Conservation (phyloP, 2,329 filamentous ascomycete species). For the Cryphonectria nitschkei region DNA sequence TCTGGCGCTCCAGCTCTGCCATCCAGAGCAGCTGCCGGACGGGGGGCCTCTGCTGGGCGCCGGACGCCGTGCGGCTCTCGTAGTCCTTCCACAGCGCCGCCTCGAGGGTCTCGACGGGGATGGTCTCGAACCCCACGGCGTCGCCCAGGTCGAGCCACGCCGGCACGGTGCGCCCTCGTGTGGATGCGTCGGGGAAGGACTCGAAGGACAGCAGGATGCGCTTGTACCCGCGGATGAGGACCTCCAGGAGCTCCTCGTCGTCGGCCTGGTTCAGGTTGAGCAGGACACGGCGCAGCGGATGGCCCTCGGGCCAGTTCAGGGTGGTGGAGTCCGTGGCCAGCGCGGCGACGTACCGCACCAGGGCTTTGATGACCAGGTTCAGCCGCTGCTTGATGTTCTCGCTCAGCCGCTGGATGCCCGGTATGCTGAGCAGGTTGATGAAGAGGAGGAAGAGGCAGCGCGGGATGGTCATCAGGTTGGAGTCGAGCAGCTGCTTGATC, state of each 20-base stretch:
- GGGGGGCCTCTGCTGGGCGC: neutral
- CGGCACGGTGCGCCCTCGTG: conserved; percentile 15
- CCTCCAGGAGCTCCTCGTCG: conserved; percentile 21
- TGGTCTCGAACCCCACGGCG: conserved; percentile 20
- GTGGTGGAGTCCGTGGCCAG: conserved; percentile 19
- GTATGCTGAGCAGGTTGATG: conserved; percentile 22
- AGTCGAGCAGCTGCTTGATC: conserved; percentile 19
- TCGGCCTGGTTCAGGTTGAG: conserved; percentile 17
- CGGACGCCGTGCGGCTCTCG: conserved; percentile 4
- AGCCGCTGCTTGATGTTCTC: conserved; percentile 17
- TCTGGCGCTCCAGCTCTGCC: conserved; percentile 27
- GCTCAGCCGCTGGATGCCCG: conserved; percentile 13
- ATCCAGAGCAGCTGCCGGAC: conserved; percentile 22
- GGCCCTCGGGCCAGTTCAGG: conserved; percentile 19
- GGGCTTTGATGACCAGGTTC: conserved; percentile 16
- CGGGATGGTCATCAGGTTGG: conserved; percentile 19
- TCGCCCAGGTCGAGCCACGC: conserved; percentile 29
- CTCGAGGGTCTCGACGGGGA: conserved; percentile 21
- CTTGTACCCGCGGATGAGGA: conserved; percentile 22
- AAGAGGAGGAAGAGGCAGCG: conserved; percentile 25
- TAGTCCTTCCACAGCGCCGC: conserved; percentile 18
- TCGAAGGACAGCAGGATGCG: conserved; percentile 25
- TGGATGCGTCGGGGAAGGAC: conserved; percentile 6
- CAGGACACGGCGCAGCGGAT: conserved; percentile 25
- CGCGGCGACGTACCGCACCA: conserved; percentile 22